A percentile compares a stretch with the other conserved stretches of the same genome.
These are phyloP conservation scores for Kodamaea fungicola DNA, from an alignment of 1,139 yeast species.

Conservation along the genomic window DNA sequence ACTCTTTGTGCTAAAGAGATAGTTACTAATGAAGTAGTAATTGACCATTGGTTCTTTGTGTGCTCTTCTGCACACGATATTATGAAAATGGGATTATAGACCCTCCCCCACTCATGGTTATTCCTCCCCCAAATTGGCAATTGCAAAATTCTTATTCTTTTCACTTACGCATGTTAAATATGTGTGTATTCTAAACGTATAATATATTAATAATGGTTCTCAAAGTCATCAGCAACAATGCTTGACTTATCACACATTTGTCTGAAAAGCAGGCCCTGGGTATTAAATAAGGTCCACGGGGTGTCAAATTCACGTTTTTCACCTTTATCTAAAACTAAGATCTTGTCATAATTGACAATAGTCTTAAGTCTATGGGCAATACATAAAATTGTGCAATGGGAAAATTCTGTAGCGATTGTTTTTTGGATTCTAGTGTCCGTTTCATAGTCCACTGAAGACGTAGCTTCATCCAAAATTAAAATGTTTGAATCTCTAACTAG, in stretches of 20 bases:
- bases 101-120: no score
- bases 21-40: no score
- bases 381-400: slow-evolving; percentile 36
- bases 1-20: no score
- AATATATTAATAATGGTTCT: background rate
- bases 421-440: slow-evolving; percentile 37
- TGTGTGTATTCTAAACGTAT: no score
- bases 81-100: no score
- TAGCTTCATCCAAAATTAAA: slow-evolving; percentile 41
- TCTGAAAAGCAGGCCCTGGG: slow-evolving; percentile 24
- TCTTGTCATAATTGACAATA: slow-evolving; percentile 34
- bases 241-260: slow-evolving; percentile 33
- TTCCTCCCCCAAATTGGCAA: no score
- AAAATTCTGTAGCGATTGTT: slow-evolving; percentile 32
- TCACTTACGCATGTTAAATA: no score
- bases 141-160: no score
- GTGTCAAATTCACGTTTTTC: slow-evolving; percentile 23
- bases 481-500: slow-evolving; percentile 36
- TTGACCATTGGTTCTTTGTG: no score
- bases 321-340: slow-evolving; percentile 34
- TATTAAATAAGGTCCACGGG: slow-evolving; percentile 22
- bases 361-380: slow-evolving; percentile 42
- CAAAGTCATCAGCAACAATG: slow-evolving; percentile 13
- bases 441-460: slow-evolving; percentile 41
- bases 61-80: no score